These are phyloP conservation scores for Pterocarpus macrocarpus DNA, from an alignment of 306 rosid species.

Conservation along the genomic window DNA sequence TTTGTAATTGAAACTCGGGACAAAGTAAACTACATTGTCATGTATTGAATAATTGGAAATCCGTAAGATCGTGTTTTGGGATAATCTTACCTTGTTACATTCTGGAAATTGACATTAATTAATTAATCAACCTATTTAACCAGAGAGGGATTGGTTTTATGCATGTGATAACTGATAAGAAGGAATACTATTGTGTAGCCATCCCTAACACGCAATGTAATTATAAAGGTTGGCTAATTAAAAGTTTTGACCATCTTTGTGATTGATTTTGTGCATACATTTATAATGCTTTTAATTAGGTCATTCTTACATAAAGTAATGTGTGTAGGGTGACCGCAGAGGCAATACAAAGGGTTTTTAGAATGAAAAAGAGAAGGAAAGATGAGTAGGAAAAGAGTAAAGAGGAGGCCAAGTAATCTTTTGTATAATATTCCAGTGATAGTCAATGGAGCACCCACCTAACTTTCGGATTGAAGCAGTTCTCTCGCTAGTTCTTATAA, in stretches of 20 bases:
- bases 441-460: no score
- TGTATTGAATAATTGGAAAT: slow-evolving; percentile 5
- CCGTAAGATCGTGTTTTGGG: slow-evolving; percentile 6
- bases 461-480: no score
- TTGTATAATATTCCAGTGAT: neutral
- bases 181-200: slow-evolving; percentile 4
- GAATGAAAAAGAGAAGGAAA: neutral
- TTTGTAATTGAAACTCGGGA: neutral
- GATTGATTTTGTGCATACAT: neutral
- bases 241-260: slow-evolving; percentile 25
- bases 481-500: no score
- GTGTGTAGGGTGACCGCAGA: neutral
- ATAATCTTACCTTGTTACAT: neutral
- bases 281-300: slow-evolving; percentile 25
- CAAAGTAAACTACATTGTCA: slow-evolving; percentile 12
- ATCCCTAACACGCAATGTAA: slow-evolving; percentile 23
- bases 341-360: slow-evolving; percentile 24
- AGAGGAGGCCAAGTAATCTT: neutral
- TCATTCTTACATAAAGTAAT: slow-evolving; percentile 22
- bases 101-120: neutral
- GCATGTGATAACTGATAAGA: neutral
- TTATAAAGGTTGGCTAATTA: neutral
- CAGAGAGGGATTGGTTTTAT: neutral
- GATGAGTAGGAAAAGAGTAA: neutral
- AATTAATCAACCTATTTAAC: neutral